A percentile compares a stretch with the other conserved stretches of the same genome.
Conservation (phyloP, 768 basidiomycete genomes). For the Krasilnikovozyma curviuscula region DNA sequence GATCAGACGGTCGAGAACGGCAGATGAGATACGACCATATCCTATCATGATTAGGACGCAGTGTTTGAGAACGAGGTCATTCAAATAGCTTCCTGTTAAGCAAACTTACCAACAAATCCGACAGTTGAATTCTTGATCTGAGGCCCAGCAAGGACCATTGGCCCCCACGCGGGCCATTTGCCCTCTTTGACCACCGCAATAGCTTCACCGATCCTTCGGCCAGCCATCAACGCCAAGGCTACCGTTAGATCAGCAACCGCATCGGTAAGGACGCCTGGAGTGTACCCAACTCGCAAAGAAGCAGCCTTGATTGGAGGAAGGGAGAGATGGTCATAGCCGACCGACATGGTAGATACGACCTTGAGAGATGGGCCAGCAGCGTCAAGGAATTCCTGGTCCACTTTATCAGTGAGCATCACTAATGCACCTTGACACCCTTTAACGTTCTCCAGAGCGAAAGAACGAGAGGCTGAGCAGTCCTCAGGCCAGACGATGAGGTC, state of each 20-base stretch:
- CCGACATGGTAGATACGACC: conserved; percentile 65
- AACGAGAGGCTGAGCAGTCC: conserved; percentile 38
- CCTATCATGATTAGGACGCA: background rate
- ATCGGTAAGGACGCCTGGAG: conserved; percentile 81
- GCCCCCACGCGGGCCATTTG: conserved; percentile 32
- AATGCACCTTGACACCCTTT: conserved; percentile 41
- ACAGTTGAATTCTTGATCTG: background rate
- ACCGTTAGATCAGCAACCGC: conserved; percentile 80
- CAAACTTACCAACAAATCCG: background rate
- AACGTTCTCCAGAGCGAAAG: conserved; percentile 57
- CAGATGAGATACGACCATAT: conserved; percentile 71
- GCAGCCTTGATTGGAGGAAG: conserved; percentile 40
- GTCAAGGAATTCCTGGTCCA: conserved; percentile 52
- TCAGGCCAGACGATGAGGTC: conserved; percentile 38
- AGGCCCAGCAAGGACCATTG: background rate
- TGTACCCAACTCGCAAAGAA: conserved; percentile 62
- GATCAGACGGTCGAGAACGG: conserved; percentile 54
- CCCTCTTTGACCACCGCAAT: conserved; percentile 48
- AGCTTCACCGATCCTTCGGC: conserved; percentile 52
- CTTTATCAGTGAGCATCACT: conserved; percentile 54
- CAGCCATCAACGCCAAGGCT: conserved; percentile 86
- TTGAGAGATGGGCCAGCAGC: conserved; percentile 50
- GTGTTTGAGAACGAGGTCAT: background rate
- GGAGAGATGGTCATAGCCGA: conserved; percentile 49
- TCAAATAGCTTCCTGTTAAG: background rate